Conservation (phyloP, 257 asterid species). For the Rauvolfia tetraphylla region DNA sequence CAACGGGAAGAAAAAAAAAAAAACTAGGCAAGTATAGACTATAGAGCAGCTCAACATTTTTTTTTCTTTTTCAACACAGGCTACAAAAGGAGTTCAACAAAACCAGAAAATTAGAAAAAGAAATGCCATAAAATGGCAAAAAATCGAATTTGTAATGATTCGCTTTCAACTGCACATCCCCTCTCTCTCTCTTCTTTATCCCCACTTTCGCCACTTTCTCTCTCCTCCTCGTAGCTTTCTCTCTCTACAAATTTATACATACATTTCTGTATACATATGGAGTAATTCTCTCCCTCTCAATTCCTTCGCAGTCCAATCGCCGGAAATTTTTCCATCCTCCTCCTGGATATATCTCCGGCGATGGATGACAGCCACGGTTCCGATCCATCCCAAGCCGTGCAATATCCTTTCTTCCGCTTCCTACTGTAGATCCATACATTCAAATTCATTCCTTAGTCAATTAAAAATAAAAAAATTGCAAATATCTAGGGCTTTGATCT, state of each 20-base stretch:
- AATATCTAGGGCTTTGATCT: conserved; percentile 16
- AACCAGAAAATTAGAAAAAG: too few relatives aligned
- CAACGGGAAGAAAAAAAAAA: too few relatives aligned
- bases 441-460: conserved; percentile 3
- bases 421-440: conserved; percentile 7
- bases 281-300: conserved; percentile 7
- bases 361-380: conserved; percentile 17
- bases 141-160: conserved; percentile 15
- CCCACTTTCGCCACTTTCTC: conserved; percentile 14
- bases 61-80: too few relatives aligned
- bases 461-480: neutral
- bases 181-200: conserved; percentile 15
- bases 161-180: conserved; percentile 9
- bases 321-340: conserved; percentile 22
- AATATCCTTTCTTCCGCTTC: neutral
- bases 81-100: too few relatives aligned
- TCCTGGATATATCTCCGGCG: conserved; percentile 27
- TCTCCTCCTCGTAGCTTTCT: neutral
- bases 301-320: conserved; percentile 15
- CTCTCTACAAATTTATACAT: conserved; percentile 11
- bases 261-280: conserved; percentile 2
- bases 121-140: conserved; percentile 12
- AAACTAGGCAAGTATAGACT: too few relatives aligned
- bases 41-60: too few relatives aligned
- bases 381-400: neutral